Evolutionary conservation across 2,329 filamentous ascomycete genomes (phyloP).

Genomic region (Alternaria angustiovoidea): DNA sequence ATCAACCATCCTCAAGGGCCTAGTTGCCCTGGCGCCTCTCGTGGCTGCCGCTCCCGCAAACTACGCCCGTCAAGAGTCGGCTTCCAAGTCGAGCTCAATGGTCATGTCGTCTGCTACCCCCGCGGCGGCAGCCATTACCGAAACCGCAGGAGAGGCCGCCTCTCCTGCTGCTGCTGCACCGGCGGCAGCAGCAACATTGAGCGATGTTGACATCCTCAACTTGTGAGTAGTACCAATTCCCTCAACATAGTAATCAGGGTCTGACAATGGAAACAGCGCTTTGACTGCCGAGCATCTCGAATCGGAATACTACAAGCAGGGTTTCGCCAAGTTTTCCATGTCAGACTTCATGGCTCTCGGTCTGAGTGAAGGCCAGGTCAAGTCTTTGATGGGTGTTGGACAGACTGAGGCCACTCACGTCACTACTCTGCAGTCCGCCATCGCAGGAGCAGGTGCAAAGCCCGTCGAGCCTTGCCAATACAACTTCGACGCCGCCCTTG

Average conservation of each 20-base stretch:
- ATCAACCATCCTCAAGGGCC: constrained; percentile 45
- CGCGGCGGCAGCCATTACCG: constrained; percentile 22
- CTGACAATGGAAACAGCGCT: constrained; percentile 61
- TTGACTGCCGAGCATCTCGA: constrained; percentile 79
- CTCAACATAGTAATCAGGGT: constrained; percentile 24
- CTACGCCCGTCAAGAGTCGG: constrained; percentile 32
- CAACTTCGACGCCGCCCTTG: constrained; percentile 69
- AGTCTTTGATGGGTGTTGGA: constrained; percentile 69
- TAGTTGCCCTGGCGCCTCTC: constrained; percentile 48
- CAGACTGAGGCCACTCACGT: constrained; percentile 71
- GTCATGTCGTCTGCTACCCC: not conserved
- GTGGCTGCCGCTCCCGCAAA: constrained; percentile 43
- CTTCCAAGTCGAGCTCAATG: constrained; percentile 8
- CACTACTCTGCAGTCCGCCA: constrained; percentile 64
- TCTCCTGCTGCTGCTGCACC: constrained; percentile 27
- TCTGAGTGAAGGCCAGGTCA: constrained; percentile 62
- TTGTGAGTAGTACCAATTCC: constrained; percentile 53
- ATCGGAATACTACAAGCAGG: constrained; percentile 74
- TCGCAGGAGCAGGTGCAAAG: constrained; percentile 68
- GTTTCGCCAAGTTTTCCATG: constrained; percentile 71
- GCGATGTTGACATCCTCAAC: constrained; percentile 62
- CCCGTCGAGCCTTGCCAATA: constrained; percentile 76
- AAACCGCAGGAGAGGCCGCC: constrained; percentile 26
- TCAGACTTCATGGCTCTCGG: constrained; percentile 71
- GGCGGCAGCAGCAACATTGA: constrained; percentile 47